phyloP scores from a whole-genome alignment of 2,329 filamentous ascomycete genomes.

The Domatiomyces globalis region DNA sequence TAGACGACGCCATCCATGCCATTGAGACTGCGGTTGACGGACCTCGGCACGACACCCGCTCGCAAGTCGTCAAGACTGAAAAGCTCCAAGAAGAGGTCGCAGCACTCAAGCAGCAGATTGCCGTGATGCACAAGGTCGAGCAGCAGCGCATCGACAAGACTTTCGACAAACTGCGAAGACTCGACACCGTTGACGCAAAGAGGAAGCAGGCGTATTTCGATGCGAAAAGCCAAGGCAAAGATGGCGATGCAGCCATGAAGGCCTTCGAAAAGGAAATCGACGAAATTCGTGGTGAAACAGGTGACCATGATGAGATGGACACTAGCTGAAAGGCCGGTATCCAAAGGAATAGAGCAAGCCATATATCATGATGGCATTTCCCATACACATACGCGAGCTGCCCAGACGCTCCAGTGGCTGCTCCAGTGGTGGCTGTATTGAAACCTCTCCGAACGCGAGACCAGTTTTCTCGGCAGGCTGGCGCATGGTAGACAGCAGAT shows the following conservation, averaged over 20 bases:
- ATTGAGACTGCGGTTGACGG: slow-evolving; percentile 2
- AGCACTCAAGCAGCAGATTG: slow-evolving; percentile 24
- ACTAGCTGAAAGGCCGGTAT: background rate
- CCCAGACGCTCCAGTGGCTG: too few species aligned
- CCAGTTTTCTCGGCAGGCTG: background rate
- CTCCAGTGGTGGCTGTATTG: background rate
- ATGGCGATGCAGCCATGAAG: slow-evolving; percentile 21
- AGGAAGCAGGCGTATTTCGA: slow-evolving; percentile 32
- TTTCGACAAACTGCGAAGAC: slow-evolving; percentile 24
- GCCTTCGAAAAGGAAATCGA: background rate
- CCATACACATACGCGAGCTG: too few species aligned
- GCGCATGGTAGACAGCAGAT: background rate
- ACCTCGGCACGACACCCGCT: slow-evolving; percentile 11
- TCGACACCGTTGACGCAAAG: slow-evolving; percentile 27
- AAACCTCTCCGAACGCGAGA: background rate
- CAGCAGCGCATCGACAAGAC: slow-evolving; percentile 26
- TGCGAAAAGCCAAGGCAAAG: slow-evolving; percentile 30
- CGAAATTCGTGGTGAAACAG: background rate
- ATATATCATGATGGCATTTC: too few species aligned
- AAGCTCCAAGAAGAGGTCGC: slow-evolving; percentile 28
- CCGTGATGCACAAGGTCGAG: slow-evolving; percentile 23
- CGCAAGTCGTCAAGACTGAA: slow-evolving; percentile 11
- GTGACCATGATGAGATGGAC: background rate
- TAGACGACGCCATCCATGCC: slow-evolving; percentile 17
- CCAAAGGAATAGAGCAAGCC: background rate